These are phyloP conservation scores for Peronospora belbahrii DNA, from an alignment of 352 stramenopile genomes.

Conservation along the genomic window DNA sequence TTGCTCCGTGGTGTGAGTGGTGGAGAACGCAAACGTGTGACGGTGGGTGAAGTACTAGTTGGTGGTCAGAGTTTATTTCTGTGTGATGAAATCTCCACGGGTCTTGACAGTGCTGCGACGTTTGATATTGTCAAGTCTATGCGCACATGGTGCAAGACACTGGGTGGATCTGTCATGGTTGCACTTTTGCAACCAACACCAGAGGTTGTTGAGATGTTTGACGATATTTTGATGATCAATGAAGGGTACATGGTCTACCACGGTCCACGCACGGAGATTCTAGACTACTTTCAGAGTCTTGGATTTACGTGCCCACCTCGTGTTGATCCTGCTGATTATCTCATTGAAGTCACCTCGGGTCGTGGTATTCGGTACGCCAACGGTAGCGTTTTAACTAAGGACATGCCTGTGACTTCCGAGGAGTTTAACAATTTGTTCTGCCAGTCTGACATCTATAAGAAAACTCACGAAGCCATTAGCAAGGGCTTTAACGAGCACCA, in stretches of 20 bases:
- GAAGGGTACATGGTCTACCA: slow-evolving; percentile 91
- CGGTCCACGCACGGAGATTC: slow-evolving; percentile 62
- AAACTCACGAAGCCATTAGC: slow-evolving; percentile 37
- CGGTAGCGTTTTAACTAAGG: slow-evolving; percentile 22
- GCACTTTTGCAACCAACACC: slow-evolving; percentile 50
- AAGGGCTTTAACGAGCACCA: slow-evolving; percentile 46
- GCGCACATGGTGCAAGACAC: slow-evolving; percentile 32
- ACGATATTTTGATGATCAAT: slow-evolving; percentile 92
- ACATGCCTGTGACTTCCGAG: slow-evolving; percentile 25
- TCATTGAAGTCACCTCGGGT: slow-evolving; percentile 61
- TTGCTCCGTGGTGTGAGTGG: slow-evolving; percentile 84
- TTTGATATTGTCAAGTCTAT: slow-evolving; percentile 56
- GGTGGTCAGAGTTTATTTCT: slow-evolving; percentile 56
- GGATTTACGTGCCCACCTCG: slow-evolving; percentile 66
- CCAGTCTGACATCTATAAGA: slow-evolving; percentile 48
- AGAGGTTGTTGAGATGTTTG: slow-evolving; percentile 93
- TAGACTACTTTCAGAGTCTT: slow-evolving; percentile 79
- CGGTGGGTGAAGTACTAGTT: slow-evolving; percentile 63
- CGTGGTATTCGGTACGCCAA: slow-evolving; percentile 43
- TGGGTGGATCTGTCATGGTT: slow-evolving; percentile 30
- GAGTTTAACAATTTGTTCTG: slow-evolving; percentile 58
- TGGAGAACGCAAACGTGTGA: slow-evolving; percentile 80
- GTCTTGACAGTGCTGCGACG: slow-evolving; percentile 48
- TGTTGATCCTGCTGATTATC: slow-evolving; percentile 59
- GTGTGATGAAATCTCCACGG: slow-evolving; percentile 69